Evolutionary conservation across 345 rosid species (phyloP).

Genomic region (Populus nigra): DNA sequence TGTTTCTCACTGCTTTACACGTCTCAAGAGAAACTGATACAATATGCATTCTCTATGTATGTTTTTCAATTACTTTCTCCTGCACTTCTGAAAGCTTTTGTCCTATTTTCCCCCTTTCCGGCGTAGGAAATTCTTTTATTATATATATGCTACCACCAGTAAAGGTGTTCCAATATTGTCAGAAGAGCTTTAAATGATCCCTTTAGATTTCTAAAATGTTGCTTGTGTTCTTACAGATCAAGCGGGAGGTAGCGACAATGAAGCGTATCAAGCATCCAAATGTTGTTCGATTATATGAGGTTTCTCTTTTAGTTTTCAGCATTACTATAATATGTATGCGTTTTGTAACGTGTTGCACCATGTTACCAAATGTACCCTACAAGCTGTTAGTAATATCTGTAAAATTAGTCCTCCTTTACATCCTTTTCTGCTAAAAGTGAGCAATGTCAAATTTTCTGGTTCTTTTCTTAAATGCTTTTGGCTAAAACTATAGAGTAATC

Average conservation of each 20-base stretch:
- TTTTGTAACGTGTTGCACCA: too few species aligned
- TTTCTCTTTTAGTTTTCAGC: slow-evolving; percentile 31
- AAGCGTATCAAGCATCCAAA: slow-evolving; percentile 91
- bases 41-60: not conserved
- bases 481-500: not conserved
- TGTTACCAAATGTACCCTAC: too few species aligned
- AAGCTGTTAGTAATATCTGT: not conserved
- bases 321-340: not conserved
- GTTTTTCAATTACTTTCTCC: not conserved
- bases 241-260: slow-evolving; percentile 88
- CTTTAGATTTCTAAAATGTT: slow-evolving; percentile 13
- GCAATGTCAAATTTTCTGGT: not conserved
- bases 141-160: not conserved
- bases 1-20: not conserved
- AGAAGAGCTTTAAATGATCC: not conserved
- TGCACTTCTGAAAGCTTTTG: not conserved
- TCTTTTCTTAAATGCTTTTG: not conserved
- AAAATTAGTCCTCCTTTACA: not conserved
- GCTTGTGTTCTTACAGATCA: slow-evolving; percentile 55
- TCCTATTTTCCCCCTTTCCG: not conserved
- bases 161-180: not conserved
- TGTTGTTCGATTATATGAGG: slow-evolving; percentile 84
- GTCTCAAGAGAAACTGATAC: not conserved
- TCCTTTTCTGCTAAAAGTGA: not conserved
- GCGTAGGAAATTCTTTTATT: not conserved